Base-by-base conservation (phyloP, 2,329 filamentous ascomycete species). In the Arachnomyces sp. region DNA sequence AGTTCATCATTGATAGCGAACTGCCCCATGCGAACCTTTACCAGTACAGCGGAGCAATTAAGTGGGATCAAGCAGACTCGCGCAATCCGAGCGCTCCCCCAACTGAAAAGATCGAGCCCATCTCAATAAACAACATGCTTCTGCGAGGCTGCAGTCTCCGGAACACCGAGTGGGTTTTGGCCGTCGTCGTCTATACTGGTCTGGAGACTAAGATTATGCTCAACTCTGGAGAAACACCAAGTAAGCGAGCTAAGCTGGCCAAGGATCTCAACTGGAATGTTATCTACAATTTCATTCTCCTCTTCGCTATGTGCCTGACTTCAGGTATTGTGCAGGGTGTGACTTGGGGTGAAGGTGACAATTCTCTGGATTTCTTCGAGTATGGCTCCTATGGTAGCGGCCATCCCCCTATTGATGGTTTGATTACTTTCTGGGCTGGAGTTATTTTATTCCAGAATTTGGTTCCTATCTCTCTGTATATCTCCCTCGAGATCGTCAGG, bases 131-230 rank as follows among this genome's bases (percentile, higher is more conserved):
- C 71, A 98, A 98, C 57, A 65, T 96, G 48, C 76, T 98, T 20
- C 78, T 98, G 33, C 84, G 92, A 70, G 92, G 92, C 40, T 94
- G 88, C 65, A 93, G 88, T 52, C 66, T 98, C 36, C 80, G 89
- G 49, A 98, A 96, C 61, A 98, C 92, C 0, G 89, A 96, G 57
- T 98, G 92, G 92, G 75, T 88, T 39, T 74, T 98, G 4, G 92
- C 89, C 39, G 76, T 98, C 2, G 90, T 96, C 36, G 72, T 94
- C 13, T 98, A 94, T 65, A 96, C 92, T 11, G 92, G 92, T 28
- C 81, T 89, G 56, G 90, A 98, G 60, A 94, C 90, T 28, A 98
- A 96, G 68, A 96, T 95, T 60, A 98, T 98, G 92, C 84, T 95
- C 69, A 98, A 98, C 59, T 85, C 92, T 18, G 92, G 92, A 44